phyloP scores from a whole-genome alignment of 1,284 basidiomycete genomes.

The Austroboletus rostrupii region DNA sequence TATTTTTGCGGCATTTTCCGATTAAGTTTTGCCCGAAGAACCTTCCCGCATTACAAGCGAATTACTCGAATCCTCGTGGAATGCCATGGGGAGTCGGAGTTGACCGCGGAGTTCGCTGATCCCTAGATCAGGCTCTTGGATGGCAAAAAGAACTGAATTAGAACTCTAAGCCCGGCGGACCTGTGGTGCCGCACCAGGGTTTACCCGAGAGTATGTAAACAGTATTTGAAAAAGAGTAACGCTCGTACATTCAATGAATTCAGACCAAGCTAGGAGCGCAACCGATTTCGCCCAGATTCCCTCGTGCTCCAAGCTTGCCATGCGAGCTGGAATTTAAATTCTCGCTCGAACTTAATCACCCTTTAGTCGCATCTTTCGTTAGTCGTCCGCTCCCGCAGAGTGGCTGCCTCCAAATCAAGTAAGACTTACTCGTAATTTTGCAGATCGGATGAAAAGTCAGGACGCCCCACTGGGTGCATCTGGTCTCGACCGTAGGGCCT shows the following conservation, averaged over 20 bases:
- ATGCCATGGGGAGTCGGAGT: too few relatives aligned
- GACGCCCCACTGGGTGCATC: background rate
- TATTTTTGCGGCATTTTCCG: too few relatives aligned
- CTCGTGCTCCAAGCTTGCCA: too few relatives aligned
- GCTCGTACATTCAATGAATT: background rate
- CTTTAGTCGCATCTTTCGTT: background rate
- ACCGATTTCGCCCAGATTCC: background rate
- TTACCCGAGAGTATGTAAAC: background rate
- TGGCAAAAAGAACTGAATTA: background rate
- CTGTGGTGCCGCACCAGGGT: background rate
- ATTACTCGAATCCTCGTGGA: too few relatives aligned
- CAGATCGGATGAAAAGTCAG: background rate
- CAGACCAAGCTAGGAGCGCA: background rate
- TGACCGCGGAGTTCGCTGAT: too few relatives aligned
- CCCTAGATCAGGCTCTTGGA: background rate
- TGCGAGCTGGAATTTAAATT: background rate
- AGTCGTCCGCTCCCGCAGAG: background rate
- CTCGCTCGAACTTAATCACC: background rate
- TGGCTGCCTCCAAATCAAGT: background rate
- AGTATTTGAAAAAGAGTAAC: background rate
- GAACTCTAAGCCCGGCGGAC: background rate
- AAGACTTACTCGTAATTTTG: background rate
- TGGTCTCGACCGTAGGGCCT: background rate
- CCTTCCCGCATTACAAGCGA: too few relatives aligned
- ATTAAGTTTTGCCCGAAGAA: background rate